Base-by-base conservation (phyloP, 129 eudicot species). In the Pseudognaphalium luteoalbum region DNA sequence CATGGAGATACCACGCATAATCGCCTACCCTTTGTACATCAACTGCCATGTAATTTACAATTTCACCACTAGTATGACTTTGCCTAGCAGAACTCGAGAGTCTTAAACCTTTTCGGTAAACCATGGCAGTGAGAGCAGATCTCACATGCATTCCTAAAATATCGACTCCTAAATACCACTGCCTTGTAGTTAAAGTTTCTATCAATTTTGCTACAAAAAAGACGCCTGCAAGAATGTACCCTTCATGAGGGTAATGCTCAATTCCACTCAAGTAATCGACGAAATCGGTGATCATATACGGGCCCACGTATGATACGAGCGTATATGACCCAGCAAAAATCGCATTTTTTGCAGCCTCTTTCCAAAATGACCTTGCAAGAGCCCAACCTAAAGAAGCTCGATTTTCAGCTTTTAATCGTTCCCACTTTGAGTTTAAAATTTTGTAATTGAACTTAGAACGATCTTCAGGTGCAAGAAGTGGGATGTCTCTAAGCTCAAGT, bases 161-260 rank as follows among this genome's bases (percentile, higher is more conserved):
- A 84, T 89, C 97, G n/a, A 91, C 97, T 28, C 97, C 93, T 58
- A 94, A 79, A 68, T 94, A 94, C 98, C 98, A 94, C 42, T 94
- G 98, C 11, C 97, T 87, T 44, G 96, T 81, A 25, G 96, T 80
- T 32, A 94, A 47, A 10, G 96, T 91, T 88, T 91, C 98, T 5
- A 91, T 81, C 75, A 94, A 59, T 81, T 94, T 94, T n/a, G 96
- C 96, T 11, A 83, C 29, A 42, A 94, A 91, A 74, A 94, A 85
- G 33, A 85, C 86, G 4, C 92, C 97, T 2, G 93, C 91, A 47
- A 94, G 97, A 78, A 94, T 61, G 60, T 94, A 94, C 3, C 98
- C 97, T 69, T 94, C 98, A 33, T 94, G 83, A 57, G 87, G 83
- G 70, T 74, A 87, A 52, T 74, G 80, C 74, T 89, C 92, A 6